Base-by-base conservation (phyloP, 2,329 filamentous ascomycete genomes). In the Diaporthe aspalathi region DNA sequence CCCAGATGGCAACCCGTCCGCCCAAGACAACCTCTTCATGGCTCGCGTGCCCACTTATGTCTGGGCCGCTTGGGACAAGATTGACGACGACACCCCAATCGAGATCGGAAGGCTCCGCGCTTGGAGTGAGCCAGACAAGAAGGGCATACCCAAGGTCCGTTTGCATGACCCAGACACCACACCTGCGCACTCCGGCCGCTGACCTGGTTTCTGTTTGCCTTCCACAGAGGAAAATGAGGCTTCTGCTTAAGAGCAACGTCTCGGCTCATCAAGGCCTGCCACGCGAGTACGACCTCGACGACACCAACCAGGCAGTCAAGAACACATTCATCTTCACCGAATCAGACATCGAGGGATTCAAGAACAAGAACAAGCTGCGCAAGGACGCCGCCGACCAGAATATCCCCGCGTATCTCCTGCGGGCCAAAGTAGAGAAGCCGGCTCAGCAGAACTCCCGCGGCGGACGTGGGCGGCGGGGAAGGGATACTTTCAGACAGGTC, bases 271-370 rank as follows among this genome's bases (percentile, higher is more conserved):
- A 92, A 75, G 83, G 87, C 6, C 86, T 98, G n/a, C 94, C 95
- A 14, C 94, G 94, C 78, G 94, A 97, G 78, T 99, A 98, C 82
- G 89, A 94, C 75, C 84, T 98, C 71, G 91, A 94, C 57, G 86
- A 94, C 57, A 91, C 88, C 29, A 88, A 90, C 50, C 80, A 84
- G 52, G 83, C 79, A n/a, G 90, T 95, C 43, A 90, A 89, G 77
- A 98, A 97, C 81, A 96, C 94, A 24, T 97, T 93, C 79, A 86
- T 98, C 70, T 99, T 99, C 79, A 94, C 93, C 50, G 96, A 99
- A 82, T 94, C 97, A 80, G 94, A 98, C 78, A 87, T 97, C 27
- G 93, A 94, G 0, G 93, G 93, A 47, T 94, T 91, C 82, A 88
- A 88, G 76, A 84, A 84, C 22, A 88, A 87, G 79, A 88, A 88